phyloP scores from a whole-genome alignment of 768 basidiomycete genomes.

The Leccinum truebloodii region DNA sequence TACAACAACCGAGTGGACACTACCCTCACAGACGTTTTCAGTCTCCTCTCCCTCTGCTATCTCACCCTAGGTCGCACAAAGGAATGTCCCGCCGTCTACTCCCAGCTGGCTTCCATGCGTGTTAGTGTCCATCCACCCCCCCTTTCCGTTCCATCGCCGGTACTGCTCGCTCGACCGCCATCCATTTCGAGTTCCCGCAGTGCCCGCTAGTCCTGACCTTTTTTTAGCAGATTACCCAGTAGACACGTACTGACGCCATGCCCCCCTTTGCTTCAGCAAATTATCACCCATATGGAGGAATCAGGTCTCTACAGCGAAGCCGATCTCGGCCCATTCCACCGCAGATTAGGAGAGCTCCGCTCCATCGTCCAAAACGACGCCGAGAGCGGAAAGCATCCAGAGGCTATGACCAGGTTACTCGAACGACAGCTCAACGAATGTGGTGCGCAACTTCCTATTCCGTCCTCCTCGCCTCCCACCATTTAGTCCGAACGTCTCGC shows the following conservation, averaged over 20 bases:
- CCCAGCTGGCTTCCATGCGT: conserved; percentile 93
- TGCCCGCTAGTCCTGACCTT: conserved; percentile 26
- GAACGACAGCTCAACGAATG: conserved; percentile 91
- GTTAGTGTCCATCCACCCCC: conserved; percentile 52
- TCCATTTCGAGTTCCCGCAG: conserved; percentile 12
- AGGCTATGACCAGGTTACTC: conserved; percentile 84
- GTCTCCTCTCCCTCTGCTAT: conserved; percentile 93
- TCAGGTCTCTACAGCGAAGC: conserved; percentile 91
- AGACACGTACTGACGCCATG: conserved; percentile 29
- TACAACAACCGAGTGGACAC: conserved; percentile 80
- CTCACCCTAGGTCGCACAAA: conserved; percentile 96
- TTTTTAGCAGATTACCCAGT: conserved; percentile 25
- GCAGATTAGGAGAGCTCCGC: conserved; percentile 78
- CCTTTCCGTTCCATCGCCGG: conserved; percentile 10
- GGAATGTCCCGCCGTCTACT: conserved; percentile 93
- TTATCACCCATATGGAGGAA: conserved; percentile 94
- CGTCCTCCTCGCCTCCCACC: conserved; percentile 2
- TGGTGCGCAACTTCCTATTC: conserved; percentile 53
- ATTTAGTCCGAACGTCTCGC: conserved; percentile 1
- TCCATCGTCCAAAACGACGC: conserved; percentile 83
- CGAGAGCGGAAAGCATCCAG: conserved; percentile 79
- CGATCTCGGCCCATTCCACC: conserved; percentile 86
- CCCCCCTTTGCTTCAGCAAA: conserved; percentile 62
- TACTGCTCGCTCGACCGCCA: neutral
- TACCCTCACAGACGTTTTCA: conserved; percentile 94